Percentiles rank a stretch among this genome's conserved stretches.
phyloP scores from a whole-genome alignment of 371 early-diverging fungal species.

The Syncephalastrum monosporum region DNA sequence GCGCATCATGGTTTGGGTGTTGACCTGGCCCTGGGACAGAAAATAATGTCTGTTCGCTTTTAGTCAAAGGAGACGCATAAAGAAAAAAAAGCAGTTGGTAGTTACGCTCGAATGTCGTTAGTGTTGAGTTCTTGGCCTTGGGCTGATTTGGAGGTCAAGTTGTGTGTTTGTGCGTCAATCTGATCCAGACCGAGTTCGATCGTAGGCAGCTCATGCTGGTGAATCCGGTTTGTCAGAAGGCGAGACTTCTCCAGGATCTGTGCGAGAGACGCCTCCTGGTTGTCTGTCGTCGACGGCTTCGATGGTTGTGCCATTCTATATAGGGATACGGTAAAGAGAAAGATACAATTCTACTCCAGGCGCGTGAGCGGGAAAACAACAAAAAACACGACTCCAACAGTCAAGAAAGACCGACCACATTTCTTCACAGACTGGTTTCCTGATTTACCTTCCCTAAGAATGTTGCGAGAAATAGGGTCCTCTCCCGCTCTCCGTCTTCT shows the following conservation, averaged over 20 bases:
- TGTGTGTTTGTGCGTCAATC: conserved; percentile 35
- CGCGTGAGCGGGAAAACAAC: too few relatives aligned
- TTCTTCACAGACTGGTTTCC: too few relatives aligned
- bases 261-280: conserved; percentile 22
- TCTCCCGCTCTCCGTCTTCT: too few relatives aligned
- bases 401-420: too few relatives aligned
- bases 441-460: too few relatives aligned
- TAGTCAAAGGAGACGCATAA: background rate
- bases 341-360: too few relatives aligned
- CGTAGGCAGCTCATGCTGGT: conserved; percentile 31
- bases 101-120: conserved; percentile 39
- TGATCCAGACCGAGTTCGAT: conserved; percentile 44
- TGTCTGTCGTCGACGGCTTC: background rate
- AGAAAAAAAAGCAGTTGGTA: background rate
- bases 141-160: conserved; percentile 21
- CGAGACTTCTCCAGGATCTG: conserved; percentile 40
- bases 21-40: conserved; percentile 43
- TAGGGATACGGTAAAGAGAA: too few relatives aligned
- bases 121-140: conserved; percentile 17
- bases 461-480: too few relatives aligned
- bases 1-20: conserved; percentile 40
- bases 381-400: too few relatives aligned
- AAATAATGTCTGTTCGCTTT: conserved; percentile 36
- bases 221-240: conserved; percentile 27
- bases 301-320: too few relatives aligned